Percentiles rank a stretch among this genome's conserved stretches.
Evolutionary conservation across 2,329 filamentous ascomycete genomes (phyloP).

Genomic region (Rhinocladiella similis): DNA sequence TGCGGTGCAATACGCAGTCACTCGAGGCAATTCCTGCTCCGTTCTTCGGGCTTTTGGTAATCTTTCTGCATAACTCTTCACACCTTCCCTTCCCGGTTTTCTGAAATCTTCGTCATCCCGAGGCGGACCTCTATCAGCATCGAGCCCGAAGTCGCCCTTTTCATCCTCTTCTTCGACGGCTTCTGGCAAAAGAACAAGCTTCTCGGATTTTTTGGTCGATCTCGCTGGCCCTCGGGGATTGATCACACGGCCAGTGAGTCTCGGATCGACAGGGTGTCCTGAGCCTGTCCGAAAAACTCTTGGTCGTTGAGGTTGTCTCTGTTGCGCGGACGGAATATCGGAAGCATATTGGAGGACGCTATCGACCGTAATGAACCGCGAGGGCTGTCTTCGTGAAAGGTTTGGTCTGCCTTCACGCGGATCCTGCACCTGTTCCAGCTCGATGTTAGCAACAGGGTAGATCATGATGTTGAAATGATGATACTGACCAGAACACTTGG

Average conservation of each 20-base stretch:
- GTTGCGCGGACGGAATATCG: conserved; percentile 92
- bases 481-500: conserved; percentile 59
- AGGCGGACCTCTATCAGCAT: conserved; percentile 52
- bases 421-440: conserved; percentile 21
- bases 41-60: conserved; percentile 83
- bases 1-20: conserved; percentile 95
- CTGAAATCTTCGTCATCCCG: conserved; percentile 61
- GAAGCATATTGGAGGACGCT: conserved; percentile 92
- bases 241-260: conserved; percentile 57
- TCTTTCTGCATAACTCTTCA: conserved; percentile 93
- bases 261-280: conserved; percentile 50
- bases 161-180: conserved; percentile 59
- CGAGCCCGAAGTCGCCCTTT: conserved; percentile 60
- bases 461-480: conserved; percentile 18
- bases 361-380: conserved; percentile 83
- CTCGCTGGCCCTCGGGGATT: conserved; percentile 72
- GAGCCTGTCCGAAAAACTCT: conserved; percentile 43
- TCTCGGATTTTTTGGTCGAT: conserved; percentile 93
- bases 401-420: conserved; percentile 29
- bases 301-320: conserved; percentile 63
- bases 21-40: conserved; percentile 75
- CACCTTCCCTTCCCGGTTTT: conserved; percentile 57
- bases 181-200: conserved; percentile 91
- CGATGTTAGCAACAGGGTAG: conserved; percentile 13
- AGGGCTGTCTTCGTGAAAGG: conserved; percentile 47